These are phyloP conservation scores for Cutaneotrichosporon curvatum DNA, from an alignment of 1,284 basidiomycete species.

Conservation along the genomic window DNA sequence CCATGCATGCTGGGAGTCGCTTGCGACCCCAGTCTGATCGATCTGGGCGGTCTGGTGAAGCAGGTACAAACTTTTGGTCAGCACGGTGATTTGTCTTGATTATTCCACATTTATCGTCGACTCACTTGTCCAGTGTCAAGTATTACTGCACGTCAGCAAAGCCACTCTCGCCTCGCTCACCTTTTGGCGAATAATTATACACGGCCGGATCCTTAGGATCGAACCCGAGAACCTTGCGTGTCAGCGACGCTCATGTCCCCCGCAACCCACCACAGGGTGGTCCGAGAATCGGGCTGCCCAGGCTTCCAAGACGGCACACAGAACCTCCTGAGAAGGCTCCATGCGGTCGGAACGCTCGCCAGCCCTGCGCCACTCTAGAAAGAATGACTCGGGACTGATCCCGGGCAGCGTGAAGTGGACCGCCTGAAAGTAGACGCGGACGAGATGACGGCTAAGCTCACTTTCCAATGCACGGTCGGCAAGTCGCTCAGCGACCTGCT, in stretches of 20 bases:
- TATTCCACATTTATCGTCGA: not conserved
- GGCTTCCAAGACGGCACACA: slow-evolving; percentile 37
- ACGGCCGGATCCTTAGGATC: slow-evolving; percentile 5
- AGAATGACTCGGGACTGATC: slow-evolving; percentile 34
- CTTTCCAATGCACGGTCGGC: slow-evolving; percentile 30
- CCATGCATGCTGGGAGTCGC: slow-evolving; percentile 24
- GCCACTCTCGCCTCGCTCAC: not conserved
- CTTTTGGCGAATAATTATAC: not conserved
- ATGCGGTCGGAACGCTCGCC: slow-evolving; percentile 32
- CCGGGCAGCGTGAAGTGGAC: slow-evolving; percentile 33
- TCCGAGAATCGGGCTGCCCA: slow-evolving; percentile 40
- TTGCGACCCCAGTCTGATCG: slow-evolving; percentile 30
- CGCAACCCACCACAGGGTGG: slow-evolving; percentile 28
- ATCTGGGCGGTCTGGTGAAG: slow-evolving; percentile 5
- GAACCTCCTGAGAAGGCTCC: slow-evolving; percentile 27
- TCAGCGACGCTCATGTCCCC: not conserved
- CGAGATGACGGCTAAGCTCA: slow-evolving; percentile 29
- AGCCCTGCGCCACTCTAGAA: slow-evolving; percentile 30
- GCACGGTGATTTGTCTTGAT: not conserved
- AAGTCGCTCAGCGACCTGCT: slow-evolving; percentile 23
- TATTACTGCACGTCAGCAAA: slow-evolving; percentile 22
- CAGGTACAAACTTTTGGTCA: not conserved
- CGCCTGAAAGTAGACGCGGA: slow-evolving; percentile 30
- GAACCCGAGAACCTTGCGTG: slow-evolving; percentile 24
- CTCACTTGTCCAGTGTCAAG: slow-evolving; percentile 20